A percentile compares a stretch with the other conserved stretches of the same genome.
Evolutionary conservation across 805 yeast genomes (phyloP).

Genomic region (Pichia membranifaciens): DNA sequence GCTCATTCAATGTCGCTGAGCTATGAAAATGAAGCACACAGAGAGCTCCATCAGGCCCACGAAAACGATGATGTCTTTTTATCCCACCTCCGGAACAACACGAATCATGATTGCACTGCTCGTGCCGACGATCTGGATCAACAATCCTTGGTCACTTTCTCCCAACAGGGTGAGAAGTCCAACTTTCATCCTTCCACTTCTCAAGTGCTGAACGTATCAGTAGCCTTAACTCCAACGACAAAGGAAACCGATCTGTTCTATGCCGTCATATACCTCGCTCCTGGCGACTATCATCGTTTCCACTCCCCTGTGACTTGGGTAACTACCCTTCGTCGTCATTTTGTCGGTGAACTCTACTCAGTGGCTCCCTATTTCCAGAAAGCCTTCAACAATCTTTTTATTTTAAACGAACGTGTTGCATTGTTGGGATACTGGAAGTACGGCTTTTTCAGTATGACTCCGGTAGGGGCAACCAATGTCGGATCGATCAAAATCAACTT

Average conservation of each 20-base stretch:
- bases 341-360: constrained; percentile 89
- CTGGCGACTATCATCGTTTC: constrained; percentile 96
- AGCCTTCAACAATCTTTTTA: constrained; percentile 78
- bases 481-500: constrained; percentile 91
- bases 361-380: constrained; percentile 96
- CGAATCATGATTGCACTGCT: constrained; percentile 13
- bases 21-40: constrained; percentile 11
- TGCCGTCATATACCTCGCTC: constrained; percentile 92
- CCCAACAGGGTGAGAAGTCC: constrained; percentile 67
- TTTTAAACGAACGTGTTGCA: constrained; percentile 92
- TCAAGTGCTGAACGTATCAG: constrained; percentile 22
- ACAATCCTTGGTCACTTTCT: constrained; percentile 34
- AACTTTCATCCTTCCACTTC: constrained; percentile 26
- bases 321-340: constrained; percentile 85
- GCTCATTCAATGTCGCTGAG: constrained; percentile 35
- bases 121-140: constrained; percentile 1
- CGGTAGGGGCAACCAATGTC: constrained; percentile 98
- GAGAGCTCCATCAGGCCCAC: constrained; percentile 5
- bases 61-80: constrained; percentile 5
- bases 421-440: constrained; percentile 92
- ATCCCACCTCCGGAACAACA: constrained; percentile 12
- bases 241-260: constrained; percentile 62
- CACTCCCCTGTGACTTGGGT: constrained; percentile 98
- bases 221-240: constrained; percentile 21
- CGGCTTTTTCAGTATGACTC: constrained; percentile 97